Percentiles rank a stretch among this genome's conserved stretches.
These are phyloP conservation scores for Colletotrichum sp. DNA, from an alignment of 2,329 filamentous ascomycete genomes.

Conservation along the genomic window DNA sequence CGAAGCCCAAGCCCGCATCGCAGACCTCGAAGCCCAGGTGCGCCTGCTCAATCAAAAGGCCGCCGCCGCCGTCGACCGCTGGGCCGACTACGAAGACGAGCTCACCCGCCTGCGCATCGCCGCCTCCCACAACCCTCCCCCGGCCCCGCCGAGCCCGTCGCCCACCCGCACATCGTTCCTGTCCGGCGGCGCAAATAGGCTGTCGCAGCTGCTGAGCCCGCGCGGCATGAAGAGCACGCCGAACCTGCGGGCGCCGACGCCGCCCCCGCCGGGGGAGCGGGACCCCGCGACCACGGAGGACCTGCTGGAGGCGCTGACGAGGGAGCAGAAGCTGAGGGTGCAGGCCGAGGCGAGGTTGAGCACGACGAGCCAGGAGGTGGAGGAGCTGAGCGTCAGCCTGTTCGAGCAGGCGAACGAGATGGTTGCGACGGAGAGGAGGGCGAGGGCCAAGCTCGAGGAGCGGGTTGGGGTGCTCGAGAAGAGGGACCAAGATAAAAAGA, in stretches of 20 bases:
- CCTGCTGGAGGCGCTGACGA: slow-evolving; percentile 67
- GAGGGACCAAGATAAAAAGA: slow-evolving; percentile 73
- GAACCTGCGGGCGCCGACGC: slow-evolving; percentile 33
- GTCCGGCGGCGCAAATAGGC: slow-evolving; percentile 44
- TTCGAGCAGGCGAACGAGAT: slow-evolving; percentile 89
- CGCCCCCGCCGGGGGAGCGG: slow-evolving; percentile 24
- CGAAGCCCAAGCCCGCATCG: slow-evolving; percentile 64
- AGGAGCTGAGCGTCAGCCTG: slow-evolving; percentile 76
- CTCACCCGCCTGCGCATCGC: slow-evolving; percentile 60
- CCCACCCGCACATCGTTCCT: slow-evolving; percentile 51
- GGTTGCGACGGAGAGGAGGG: slow-evolving; percentile 78
- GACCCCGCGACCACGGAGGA: slow-evolving; percentile 44
- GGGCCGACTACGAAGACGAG: slow-evolving; percentile 84
- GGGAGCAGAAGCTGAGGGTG: slow-evolving; percentile 70
- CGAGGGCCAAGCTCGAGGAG: slow-evolving; percentile 74
- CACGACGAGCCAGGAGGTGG: slow-evolving; percentile 74
- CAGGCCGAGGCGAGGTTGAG: slow-evolving; percentile 73
- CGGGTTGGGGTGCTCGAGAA: slow-evolving; percentile 71
- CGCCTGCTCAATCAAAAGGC: slow-evolving; percentile 74
- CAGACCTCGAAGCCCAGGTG: slow-evolving; percentile 75
- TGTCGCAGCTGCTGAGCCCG: slow-evolving; percentile 49
- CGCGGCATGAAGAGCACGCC: slow-evolving; percentile 48
- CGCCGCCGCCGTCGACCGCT: slow-evolving; percentile 66
- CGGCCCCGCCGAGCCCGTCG: slow-evolving; percentile 29
- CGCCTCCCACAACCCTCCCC: slow-evolving; percentile 24